phyloP scores from a whole-genome alignment of 1,139 yeast species.

The Pichia inconspicua region DNA sequence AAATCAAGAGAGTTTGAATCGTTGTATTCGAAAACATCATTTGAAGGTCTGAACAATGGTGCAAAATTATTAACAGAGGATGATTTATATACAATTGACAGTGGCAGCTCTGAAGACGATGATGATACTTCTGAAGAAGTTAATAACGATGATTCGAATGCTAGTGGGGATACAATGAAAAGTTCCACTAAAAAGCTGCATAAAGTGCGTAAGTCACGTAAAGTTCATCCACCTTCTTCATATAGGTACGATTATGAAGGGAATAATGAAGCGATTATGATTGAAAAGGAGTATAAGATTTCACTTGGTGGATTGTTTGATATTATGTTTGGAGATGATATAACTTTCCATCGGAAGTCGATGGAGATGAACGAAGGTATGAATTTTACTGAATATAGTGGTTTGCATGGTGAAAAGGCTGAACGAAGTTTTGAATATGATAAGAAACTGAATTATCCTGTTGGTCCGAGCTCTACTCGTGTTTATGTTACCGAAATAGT shows the following conservation, averaged over 20 bases:
- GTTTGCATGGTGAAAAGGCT: constrained; percentile 29
- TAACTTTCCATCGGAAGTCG: constrained; percentile 35
- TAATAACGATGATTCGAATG: constrained; percentile 7
- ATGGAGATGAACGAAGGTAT: constrained; percentile 42
- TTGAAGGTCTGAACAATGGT: constrained; percentile 6
- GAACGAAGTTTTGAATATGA: constrained; percentile 37
- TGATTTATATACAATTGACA: constrained; percentile 35
- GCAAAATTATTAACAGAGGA: constrained; percentile 21
- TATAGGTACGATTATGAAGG: constrained; percentile 20
- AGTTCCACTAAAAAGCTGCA: not conserved
- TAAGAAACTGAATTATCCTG: constrained; percentile 42
- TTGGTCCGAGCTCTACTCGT: constrained; percentile 52
- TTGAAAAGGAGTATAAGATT: constrained; percentile 30
- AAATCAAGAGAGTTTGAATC: constrained; percentile 20
- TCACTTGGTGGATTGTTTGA: constrained; percentile 46
- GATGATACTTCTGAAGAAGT: constrained; percentile 14
- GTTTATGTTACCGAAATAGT: constrained; percentile 43
- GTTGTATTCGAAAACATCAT: constrained; percentile 7
- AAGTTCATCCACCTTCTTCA: constrained; percentile 29
- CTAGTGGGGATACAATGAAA: constrained; percentile 18
- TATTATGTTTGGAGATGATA: constrained; percentile 40
- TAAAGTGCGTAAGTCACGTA: constrained; percentile 34
- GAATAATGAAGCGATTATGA: constrained; percentile 28
- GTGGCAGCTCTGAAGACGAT: constrained; percentile 13
- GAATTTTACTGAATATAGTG: constrained; percentile 36